Percentiles rank a stretch among this genome's conserved stretches.
Evolutionary conservation across 2,329 filamentous ascomycete species (phyloP).

Genomic region (Scleromitrula shiraiana): DNA sequence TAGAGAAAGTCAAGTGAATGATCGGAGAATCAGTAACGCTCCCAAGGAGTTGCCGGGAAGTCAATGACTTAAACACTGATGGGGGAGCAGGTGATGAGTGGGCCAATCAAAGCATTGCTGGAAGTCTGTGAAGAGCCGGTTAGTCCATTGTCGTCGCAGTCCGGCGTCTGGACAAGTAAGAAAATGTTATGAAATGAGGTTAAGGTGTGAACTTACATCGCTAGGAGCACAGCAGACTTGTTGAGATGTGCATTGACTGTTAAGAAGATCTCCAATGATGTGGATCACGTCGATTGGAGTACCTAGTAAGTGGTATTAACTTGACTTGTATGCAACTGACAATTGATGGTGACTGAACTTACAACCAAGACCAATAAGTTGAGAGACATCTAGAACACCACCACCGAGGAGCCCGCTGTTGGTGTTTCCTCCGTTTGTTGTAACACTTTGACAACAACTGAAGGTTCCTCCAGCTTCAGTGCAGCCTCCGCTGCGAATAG

Average conservation of each 20-base stretch:
- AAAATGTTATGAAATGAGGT: background rate
- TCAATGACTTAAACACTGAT: background rate
- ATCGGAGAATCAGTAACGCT: background rate
- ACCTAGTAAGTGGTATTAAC: background rate
- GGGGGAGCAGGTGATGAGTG: background rate
- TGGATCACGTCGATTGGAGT: background rate
- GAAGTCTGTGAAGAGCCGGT: background rate
- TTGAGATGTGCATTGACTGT: background rate
- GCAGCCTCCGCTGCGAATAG: background rate
- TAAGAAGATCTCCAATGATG: background rate
- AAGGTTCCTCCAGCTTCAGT: background rate
- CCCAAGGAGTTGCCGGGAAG: background rate
- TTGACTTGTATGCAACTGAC: background rate
- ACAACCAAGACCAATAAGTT: background rate
- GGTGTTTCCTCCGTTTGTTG: background rate
- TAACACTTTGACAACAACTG: slow-evolving; percentile 8
- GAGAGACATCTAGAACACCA: no score
- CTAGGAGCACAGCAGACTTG: background rate
- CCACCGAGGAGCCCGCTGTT: background rate
- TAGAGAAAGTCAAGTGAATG: background rate
- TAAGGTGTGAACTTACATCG: background rate
- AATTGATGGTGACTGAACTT: background rate
- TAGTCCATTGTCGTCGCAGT: slow-evolving; percentile 3
- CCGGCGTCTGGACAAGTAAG: slow-evolving; percentile 3
- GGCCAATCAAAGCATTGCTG: background rate